Evolutionary conservation across 75 land plant species (phyloP), one percentile per base, ranked within the genome.

Genomic region (Selaginella moellendorffii): DNA sequence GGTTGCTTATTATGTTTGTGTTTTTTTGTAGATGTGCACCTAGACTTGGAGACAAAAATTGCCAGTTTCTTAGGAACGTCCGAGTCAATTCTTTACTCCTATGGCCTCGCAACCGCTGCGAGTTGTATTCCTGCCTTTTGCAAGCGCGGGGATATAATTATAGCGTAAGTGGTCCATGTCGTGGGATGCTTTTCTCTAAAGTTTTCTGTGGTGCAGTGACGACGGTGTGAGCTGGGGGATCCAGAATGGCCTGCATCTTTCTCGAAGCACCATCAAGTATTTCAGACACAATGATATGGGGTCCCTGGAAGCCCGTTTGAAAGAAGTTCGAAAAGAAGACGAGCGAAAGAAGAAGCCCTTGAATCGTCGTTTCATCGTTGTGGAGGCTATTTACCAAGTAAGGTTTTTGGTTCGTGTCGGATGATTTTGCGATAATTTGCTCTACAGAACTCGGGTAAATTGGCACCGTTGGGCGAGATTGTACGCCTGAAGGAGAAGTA

Each of bases 171-270:
- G 61, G 14, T 62, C 26, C 63, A 36, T 36, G 22, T 63, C 27
- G 69, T 36, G 14, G 14, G 10, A 36, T 36, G 5, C 5, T 14
- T 36, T 14, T 36, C 46, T 36, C 46, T 36, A 2, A 21, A 8
- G 21, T 56, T 24, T 9, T 56, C 2, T 19, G 59, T 2, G 27
- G 65, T 71, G 29, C 76, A 93, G 98, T 30, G 98, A 93, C 73
- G 98, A 93, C 72, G 96, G 90, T 64, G 98, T 89, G 22, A 86
- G 83, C 30, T 93, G 98, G 98, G 87, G 81, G 54, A 80, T 93
- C 59, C 98, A 93, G 75, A 93, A 85, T 77, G 98, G 98, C 2
- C 83, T 93, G 53, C 76, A 74, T 31, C 84, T 93, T 23, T 93
- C 98, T 27, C 73, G 98, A 71, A 93, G 98, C 65, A 85, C 87